Percentiles rank a stretch among this genome's conserved stretches.
These are phyloP conservation scores for Cercospora sesami DNA, from an alignment of 2,329 filamentous ascomycete genomes.

Conservation along the genomic window DNA sequence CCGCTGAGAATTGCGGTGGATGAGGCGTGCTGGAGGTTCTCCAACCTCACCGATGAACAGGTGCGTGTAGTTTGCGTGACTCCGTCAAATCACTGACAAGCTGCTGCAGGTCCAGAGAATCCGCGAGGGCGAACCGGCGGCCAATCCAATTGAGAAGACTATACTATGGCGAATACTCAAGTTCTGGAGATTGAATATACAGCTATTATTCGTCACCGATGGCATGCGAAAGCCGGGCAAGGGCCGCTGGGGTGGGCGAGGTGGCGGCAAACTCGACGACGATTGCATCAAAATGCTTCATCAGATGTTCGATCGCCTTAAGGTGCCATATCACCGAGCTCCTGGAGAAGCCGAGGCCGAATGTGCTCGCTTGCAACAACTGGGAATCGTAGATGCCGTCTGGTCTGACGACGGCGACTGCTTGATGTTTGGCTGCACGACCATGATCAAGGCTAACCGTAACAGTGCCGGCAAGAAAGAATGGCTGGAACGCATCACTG, in stretches of 20 bases:
- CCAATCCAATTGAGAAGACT: constrained; percentile 46
- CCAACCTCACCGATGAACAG: constrained; percentile 41
- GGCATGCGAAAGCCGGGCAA: constrained; percentile 46
- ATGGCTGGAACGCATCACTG: constrained; percentile 32
- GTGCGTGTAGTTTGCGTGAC: neutral
- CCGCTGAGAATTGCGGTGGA: constrained; percentile 47
- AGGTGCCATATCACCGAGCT: constrained; percentile 47
- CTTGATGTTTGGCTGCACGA: constrained; percentile 51
- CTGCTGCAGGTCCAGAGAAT: constrained; percentile 37
- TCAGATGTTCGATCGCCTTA: constrained; percentile 42
- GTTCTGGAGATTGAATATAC: constrained; percentile 52
- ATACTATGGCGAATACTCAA: constrained; percentile 47
- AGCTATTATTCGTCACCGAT: constrained; percentile 58
- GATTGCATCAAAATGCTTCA: constrained; percentile 40
- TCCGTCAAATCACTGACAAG: neutral
- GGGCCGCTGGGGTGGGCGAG: constrained; percentile 27
- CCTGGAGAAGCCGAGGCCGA: constrained; percentile 52
- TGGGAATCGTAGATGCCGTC: constrained; percentile 51
- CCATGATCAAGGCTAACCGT: constrained; percentile 42
- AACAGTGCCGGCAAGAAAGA: constrained; percentile 43
- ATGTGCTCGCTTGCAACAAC: constrained; percentile 47
- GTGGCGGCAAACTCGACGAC: constrained; percentile 39
- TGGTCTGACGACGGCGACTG: constrained; percentile 52
- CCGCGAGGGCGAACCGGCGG: constrained; percentile 39
- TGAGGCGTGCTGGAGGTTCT: constrained; percentile 48